Base-by-base conservation (phyloP, 306 rosid genomes). In the Cicer pinnatifidum region DNA sequence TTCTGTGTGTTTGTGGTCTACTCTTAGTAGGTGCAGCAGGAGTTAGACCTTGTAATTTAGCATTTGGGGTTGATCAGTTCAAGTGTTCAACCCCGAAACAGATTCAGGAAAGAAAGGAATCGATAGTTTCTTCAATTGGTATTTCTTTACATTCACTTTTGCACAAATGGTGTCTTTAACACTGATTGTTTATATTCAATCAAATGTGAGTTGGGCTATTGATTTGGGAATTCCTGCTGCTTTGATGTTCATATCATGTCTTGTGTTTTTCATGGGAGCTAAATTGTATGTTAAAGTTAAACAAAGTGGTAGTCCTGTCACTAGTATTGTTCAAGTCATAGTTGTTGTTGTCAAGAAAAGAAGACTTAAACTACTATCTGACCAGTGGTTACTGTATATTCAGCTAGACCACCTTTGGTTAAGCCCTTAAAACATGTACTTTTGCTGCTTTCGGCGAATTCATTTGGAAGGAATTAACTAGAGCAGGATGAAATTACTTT, bases 101-200 rank as follows among this genome's bases (percentile, higher is more conserved):
- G 96, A 91, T 13, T 75, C 93, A 41, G 96, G 98, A 9, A 91
- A 89, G 50, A 87, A 77, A 38, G 98, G 97, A 7, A 79, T 93
- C 50, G 86, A 88, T 23, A 91, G 97, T 76, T 93, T 91, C 85
- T 89, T 93, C 90, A 93, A 93, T 83, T 93, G 97, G 98, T 93
- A 91, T 53, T 77, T 89, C 13, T 88, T 91, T 74, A 85, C 94
- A 70, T 80, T 73, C 86, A 89, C 96, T 41, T 82, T 89, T 72
- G 94, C 96, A 9, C 86, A 84, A 39, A 79, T 91, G 91, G 69
- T 89, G 4, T 85, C 92, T 4, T 51, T 85, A 19, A 91, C 98
- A 0, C 10, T 89, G 33, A 84, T 91, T 43, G 92, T 93, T 0
- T 93, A 93, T 35, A 58, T 93, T 11, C 98, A 93, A 40, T 85